These are phyloP conservation scores for Didymellaceae sp. DNA, from an alignment of 2,329 filamentous ascomycete genomes.

Conservation along the genomic window DNA sequence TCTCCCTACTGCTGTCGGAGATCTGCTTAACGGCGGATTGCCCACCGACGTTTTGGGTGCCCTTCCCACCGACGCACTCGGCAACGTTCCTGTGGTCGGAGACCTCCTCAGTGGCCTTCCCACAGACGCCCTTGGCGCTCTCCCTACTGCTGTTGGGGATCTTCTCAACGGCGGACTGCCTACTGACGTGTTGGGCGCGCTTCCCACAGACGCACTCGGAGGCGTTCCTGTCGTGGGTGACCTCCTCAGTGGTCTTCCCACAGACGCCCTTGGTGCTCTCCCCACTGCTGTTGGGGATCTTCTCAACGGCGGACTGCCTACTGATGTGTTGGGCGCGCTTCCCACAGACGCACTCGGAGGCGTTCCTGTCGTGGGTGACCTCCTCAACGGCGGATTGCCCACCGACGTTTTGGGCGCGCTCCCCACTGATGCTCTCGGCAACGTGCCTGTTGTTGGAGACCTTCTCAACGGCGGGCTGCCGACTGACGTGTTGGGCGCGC, in stretches of 20 bases:
- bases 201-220: neutral
- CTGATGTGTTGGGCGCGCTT: neutral
- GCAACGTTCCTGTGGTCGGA: neutral
- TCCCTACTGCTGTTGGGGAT: neutral
- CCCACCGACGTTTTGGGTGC: neutral
- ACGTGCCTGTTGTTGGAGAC: neutral
- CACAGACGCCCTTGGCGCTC: neutral
- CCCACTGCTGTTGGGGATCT: neutral
- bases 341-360: neutral
- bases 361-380: neutral
- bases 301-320: neutral
- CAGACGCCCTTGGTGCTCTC: neutral
- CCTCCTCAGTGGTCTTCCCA: neutral
- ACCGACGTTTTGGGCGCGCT: neutral
- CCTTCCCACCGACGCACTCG: neutral
- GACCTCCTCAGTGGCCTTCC: neutral
- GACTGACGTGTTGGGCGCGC: neutral
- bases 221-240: neutral
- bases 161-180: neutral
- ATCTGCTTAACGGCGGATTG: neutral
- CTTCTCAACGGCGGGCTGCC: neutral
- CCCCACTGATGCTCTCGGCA: neutral
- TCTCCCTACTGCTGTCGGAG: neutral
- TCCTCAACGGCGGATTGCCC: neutral
- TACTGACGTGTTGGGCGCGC: neutral